Evolutionary conservation across 805 yeast species (phyloP).

Genomic region (Sugiyamaella mastotermitis): DNA sequence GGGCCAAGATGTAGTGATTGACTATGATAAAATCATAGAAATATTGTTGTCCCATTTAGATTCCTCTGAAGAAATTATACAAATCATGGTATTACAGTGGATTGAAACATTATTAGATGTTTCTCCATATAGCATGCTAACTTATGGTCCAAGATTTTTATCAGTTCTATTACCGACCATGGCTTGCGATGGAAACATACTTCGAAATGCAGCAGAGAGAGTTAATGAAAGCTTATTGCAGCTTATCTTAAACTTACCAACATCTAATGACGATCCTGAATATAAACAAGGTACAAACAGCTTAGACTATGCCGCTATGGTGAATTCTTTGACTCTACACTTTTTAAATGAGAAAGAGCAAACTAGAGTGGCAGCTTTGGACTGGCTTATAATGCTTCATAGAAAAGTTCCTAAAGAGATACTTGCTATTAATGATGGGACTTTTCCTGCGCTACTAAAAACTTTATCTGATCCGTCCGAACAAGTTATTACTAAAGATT

Average conservation of each 20-base stretch:
- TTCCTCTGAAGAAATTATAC: slow-evolving; percentile 68
- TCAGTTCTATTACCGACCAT: slow-evolving; percentile 60
- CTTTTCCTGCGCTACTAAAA: slow-evolving; percentile 70
- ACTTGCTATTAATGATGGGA: slow-evolving; percentile 44
- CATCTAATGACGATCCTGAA: slow-evolving; percentile 15
- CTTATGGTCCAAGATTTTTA: slow-evolving; percentile 68
- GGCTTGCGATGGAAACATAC: slow-evolving; percentile 44
- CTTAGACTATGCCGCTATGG: slow-evolving; percentile 52
- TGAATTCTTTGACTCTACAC: slow-evolving; percentile 67
- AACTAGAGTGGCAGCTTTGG: slow-evolving; percentile 76
- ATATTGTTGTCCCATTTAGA: slow-evolving; percentile 78
- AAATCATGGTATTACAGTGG: slow-evolving; percentile 78
- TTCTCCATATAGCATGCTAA: slow-evolving; percentile 69
- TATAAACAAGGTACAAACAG: slow-evolving; percentile 6
- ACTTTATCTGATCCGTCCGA: slow-evolving; percentile 71
- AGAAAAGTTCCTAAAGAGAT: slow-evolving; percentile 57
- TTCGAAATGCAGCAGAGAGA: slow-evolving; percentile 47
- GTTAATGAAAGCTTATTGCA: slow-evolving; percentile 55
- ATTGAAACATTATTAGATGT: slow-evolving; percentile 63
- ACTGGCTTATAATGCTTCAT: slow-evolving; percentile 84
- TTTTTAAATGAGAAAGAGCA: slow-evolving; percentile 70
- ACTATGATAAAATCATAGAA: slow-evolving; percentile 72
- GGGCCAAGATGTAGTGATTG: slow-evolving; percentile 78
- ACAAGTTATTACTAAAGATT: slow-evolving; percentile 67
- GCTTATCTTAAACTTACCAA: slow-evolving; percentile 41